phyloP scores from a whole-genome alignment of 2,329 filamentous ascomycete genomes.

The Fusarium verticillioides region DNA sequence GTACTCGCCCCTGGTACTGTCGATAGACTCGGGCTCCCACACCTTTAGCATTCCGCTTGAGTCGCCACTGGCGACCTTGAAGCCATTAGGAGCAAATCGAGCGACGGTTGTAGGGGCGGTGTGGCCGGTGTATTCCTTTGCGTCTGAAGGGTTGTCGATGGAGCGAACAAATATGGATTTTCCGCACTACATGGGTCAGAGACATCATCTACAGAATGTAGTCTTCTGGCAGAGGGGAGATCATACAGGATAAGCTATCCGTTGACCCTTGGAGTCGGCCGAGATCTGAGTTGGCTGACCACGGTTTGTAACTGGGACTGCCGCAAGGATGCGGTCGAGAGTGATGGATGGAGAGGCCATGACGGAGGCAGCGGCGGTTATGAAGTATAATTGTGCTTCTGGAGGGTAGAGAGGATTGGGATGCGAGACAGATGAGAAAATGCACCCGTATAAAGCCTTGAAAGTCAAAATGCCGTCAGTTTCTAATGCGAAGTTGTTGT shows the following conservation, averaged over 20 bases:
- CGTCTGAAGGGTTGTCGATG: conserved; percentile 87
- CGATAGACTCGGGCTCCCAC: conserved; percentile 90
- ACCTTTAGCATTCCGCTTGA: conserved; percentile 85
- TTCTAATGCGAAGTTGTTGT: conserved; percentile 20
- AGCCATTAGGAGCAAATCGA: conserved; percentile 92
- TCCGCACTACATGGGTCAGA: conserved; percentile 71
- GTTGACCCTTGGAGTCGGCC: conserved; percentile 87
- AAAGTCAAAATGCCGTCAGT: conserved; percentile 23
- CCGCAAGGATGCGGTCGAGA: conserved; percentile 80
- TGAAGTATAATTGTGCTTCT: background rate
- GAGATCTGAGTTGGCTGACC: conserved; percentile 92
- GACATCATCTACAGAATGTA: background rate
- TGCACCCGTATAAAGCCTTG: background rate
- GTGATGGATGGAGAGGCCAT: conserved; percentile 61
- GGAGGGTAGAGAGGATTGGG: background rate
- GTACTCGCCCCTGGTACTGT: conserved; percentile 92
- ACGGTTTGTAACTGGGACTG: conserved; percentile 83
- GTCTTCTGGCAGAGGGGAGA: conserved; percentile 19
- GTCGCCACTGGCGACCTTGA: conserved; percentile 94
- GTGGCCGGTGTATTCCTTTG: conserved; percentile 93
- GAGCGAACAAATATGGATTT: conserved; percentile 97
- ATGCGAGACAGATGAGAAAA: conserved; percentile 14
- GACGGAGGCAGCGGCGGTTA: conserved; percentile 4
- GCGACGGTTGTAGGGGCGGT: conserved; percentile 90
- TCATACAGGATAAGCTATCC: conserved; percentile 89